Conservation (phyloP, 2,329 filamentous ascomycete species). For the Aureobasidium lini region DNA sequence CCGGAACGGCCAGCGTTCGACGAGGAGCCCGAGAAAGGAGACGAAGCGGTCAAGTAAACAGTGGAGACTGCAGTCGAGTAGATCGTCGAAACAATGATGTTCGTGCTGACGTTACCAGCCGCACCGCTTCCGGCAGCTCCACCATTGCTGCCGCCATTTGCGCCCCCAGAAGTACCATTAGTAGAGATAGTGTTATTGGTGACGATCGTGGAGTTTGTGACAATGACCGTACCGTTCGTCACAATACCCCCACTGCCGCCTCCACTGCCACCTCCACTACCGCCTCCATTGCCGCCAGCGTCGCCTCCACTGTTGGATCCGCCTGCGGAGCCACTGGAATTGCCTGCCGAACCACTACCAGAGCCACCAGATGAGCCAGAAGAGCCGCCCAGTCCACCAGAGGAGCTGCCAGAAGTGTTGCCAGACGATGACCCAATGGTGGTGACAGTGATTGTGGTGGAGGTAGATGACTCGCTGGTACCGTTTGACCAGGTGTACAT, state of each 20-base stretch:
- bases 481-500: constrained; percentile 13
- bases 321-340: constrained; percentile 10
- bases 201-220: constrained; percentile 8
- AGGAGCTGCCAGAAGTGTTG: constrained; percentile 18
- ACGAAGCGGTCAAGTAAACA: neutral
- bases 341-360: neutral
- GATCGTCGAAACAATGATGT: constrained; percentile 4
- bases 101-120: constrained; percentile 4
- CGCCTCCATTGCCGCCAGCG: neutral
- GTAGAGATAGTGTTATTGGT: constrained; percentile 3
- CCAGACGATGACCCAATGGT: constrained; percentile 6
- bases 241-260: neutral
- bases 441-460: constrained; percentile 6
- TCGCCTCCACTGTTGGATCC: neutral
- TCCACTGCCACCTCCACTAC: neutral
- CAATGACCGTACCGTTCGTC: constrained; percentile 6
- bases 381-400: constrained; percentile 7
- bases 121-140: constrained; percentile 7
- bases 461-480: constrained; percentile 4
- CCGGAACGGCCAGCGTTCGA: neutral
- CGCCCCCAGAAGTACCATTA: constrained; percentile 9
- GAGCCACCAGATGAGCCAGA: constrained; percentile 6
- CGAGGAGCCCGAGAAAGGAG: neutral
- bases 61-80: constrained; percentile 9
- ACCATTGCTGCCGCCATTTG: neutral